A percentile compares a stretch with the other conserved stretches of the same genome.
These are phyloP conservation scores for Neoboletus brunneissimus DNA, from an alignment of 768 basidiomycete species.

Conservation along the genomic window DNA sequence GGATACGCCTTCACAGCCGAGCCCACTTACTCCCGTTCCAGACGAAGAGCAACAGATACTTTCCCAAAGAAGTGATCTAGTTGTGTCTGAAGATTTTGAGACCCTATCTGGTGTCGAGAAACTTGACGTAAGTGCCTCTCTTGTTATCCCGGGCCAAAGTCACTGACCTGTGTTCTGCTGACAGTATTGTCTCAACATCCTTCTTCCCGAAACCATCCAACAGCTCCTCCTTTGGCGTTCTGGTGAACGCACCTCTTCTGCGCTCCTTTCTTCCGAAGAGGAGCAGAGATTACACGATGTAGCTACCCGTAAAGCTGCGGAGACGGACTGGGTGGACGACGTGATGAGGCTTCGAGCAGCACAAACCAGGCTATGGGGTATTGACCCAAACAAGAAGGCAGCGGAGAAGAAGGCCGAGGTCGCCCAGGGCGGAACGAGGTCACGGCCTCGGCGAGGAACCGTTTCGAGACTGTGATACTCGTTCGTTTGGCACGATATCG, in stretches of 20 bases:
- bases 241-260: constrained; percentile 50
- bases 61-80: constrained; percentile 14
- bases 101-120: constrained; percentile 45
- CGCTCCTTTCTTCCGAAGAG: constrained; percentile 49
- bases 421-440: constrained; percentile 27
- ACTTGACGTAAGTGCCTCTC: constrained; percentile 41
- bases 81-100: constrained; percentile 45
- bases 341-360: constrained; percentile 41
- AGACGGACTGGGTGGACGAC: constrained; percentile 71
- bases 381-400: constrained; percentile 28
- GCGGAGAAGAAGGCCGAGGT: constrained; percentile 24
- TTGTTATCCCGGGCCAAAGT: background rate
- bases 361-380: constrained; percentile 38
- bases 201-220: constrained; percentile 67
- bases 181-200: constrained; percentile 70
- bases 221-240: constrained; percentile 75
- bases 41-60: constrained; percentile 6
- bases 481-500: too few relatives aligned
- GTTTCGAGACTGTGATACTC: constrained; percentile 17
- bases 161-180: background rate
- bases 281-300: constrained; percentile 54
- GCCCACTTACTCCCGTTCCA: constrained; percentile 20
- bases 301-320: constrained; percentile 45
- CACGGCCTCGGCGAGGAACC: constrained; percentile 26
- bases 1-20: constrained; percentile 20